Conservation (phyloP, 2,329 filamentous ascomycete genomes). For the Septoria linicola region DNA sequence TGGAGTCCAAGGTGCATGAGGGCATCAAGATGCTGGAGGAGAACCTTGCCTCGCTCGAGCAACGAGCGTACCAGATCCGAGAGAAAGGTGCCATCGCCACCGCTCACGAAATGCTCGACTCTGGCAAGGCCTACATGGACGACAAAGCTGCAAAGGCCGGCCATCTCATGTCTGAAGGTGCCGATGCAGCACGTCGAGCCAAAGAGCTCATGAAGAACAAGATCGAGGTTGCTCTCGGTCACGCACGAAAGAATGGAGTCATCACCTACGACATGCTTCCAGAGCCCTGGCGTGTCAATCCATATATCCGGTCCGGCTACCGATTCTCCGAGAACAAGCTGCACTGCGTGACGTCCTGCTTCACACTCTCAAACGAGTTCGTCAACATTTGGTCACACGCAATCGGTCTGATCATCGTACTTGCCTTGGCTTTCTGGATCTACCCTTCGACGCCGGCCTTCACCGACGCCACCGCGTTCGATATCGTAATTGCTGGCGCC, state of each 20-base stretch:
- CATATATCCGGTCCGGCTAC: constrained; percentile 87
- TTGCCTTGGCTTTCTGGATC: constrained; percentile 90
- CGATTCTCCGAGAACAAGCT: constrained; percentile 90
- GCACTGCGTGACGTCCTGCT: constrained; percentile 77
- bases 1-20: constrained; percentile 88
- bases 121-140: constrained; percentile 77
- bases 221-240: constrained; percentile 79
- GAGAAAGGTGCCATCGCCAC: constrained; percentile 74
- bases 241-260: constrained; percentile 76
- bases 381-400: constrained; percentile 98
- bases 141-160: constrained; percentile 72
- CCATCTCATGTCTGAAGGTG: constrained; percentile 74
- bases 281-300: constrained; percentile 89
- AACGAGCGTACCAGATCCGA: constrained; percentile 73
- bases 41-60: constrained; percentile 83
- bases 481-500: constrained; percentile 84
- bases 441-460: constrained; percentile 90
- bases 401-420: constrained; percentile 81
- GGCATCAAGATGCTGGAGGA: constrained; percentile 82
- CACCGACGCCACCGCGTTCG: constrained; percentile 77
- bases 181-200: constrained; percentile 78
- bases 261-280: constrained; percentile 89
- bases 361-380: constrained; percentile 81
- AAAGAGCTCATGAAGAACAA: constrained; percentile 60
- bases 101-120: constrained; percentile 70